These are phyloP conservation scores for Zarea fungicola DNA, from an alignment of 2,329 filamentous ascomycete species.

Conservation along the genomic window DNA sequence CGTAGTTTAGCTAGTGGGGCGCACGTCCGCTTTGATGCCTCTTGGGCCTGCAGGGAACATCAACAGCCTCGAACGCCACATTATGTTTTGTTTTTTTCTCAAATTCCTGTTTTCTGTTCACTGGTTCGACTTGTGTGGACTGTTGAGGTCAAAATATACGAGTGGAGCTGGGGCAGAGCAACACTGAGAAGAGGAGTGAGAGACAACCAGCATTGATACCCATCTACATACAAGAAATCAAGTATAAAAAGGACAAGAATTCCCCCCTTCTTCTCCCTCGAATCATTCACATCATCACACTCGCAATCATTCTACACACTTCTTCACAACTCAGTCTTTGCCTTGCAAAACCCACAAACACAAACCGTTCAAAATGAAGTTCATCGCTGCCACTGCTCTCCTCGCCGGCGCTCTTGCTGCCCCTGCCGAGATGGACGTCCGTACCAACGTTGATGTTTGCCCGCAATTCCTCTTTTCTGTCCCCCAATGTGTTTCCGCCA, in stretches of 20 bases:
- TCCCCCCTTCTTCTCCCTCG: neutral
- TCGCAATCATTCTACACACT: neutral
- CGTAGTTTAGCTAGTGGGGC: neutral
- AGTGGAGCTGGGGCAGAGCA: neutral
- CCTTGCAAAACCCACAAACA: neutral
- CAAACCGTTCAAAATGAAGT: conserved; percentile 17
- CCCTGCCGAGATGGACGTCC: conserved; percentile 10
- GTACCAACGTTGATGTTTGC: neutral
- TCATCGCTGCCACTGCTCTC: conserved; percentile 16
- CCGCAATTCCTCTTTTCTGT: neutral
- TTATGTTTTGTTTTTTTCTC: conserved; percentile 5
- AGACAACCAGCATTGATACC: neutral
- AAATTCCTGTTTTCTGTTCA: neutral
- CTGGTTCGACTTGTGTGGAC: too few relatives aligned
- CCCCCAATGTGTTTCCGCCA: conserved; percentile 15
- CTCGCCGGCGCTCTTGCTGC: conserved; percentile 16
- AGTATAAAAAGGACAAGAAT: neutral
- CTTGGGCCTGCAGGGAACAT: neutral
- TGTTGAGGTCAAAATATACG: neutral
- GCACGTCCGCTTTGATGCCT: neutral
- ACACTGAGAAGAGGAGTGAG: neutral
- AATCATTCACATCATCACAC: neutral
- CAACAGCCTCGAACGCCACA: conserved; percentile 2
- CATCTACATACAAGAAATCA: neutral
- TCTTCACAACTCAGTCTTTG: neutral